phyloP scores from a whole-genome alignment of 208 protist species.

The Naegleria fowleri region DNA sequence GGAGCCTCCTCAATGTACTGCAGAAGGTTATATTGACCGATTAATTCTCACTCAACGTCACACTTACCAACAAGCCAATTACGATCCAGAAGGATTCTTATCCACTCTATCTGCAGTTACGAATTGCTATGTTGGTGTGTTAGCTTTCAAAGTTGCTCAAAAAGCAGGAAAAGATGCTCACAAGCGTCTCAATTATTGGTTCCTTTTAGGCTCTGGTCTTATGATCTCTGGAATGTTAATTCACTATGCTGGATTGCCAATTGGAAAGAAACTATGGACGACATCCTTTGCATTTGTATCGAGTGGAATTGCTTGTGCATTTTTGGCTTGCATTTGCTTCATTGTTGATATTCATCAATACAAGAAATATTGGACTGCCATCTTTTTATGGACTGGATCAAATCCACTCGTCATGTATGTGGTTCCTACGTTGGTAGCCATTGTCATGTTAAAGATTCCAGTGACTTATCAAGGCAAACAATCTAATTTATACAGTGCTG shows the following conservation, averaged over 20 bases:
- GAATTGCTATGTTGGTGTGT: not conserved
- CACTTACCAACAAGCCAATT: not conserved
- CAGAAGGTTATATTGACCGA: not conserved
- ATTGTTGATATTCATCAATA: not conserved
- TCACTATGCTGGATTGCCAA: not conserved
- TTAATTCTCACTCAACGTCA: not conserved
- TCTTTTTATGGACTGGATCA: not conserved
- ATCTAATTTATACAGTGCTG: not conserved
- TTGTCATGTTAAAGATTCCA: not conserved
- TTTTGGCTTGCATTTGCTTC: not conserved
- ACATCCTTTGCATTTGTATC: not conserved
- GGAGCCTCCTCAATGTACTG: not conserved
- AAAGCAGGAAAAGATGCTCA: not conserved
- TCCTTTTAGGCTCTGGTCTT: not conserved
- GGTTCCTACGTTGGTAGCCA: not conserved
- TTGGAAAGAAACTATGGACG: not conserved
- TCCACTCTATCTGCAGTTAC: not conserved
- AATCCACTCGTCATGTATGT: not conserved
- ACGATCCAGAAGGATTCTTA: conserved; percentile 1
- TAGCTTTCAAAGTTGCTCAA: not conserved
- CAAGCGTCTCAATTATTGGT: not conserved
- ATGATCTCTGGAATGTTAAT: not conserved
- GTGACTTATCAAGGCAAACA: not conserved
- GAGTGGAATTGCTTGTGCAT: not conserved
- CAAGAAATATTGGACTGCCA: not conserved